These are phyloP conservation scores for Pittosporum tobira DNA, from an alignment of 129 eudicot species.

Conservation along the genomic window DNA sequence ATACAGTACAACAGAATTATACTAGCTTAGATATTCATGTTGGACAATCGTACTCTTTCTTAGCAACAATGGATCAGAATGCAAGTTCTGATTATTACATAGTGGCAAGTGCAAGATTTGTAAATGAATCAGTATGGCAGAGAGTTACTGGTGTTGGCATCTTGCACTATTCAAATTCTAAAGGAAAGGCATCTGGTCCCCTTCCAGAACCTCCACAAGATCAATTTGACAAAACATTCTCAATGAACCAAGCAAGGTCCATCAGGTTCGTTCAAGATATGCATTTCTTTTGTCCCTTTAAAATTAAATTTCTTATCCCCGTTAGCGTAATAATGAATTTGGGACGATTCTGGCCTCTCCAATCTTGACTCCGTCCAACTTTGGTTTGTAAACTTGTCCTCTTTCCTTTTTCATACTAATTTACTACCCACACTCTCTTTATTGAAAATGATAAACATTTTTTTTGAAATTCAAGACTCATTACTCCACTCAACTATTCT, in stretches of 20 bases:
- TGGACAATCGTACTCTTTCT: conserved; percentile 80
- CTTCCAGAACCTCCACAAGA: conserved; percentile 87
- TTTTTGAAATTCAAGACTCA: no score
- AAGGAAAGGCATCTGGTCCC: conserved; percentile 85
- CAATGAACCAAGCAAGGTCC: conserved; percentile 95
- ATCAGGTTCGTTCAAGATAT: conserved; percentile 46
- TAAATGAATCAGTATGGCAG: conserved; percentile 61
- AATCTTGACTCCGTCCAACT: not conserved
- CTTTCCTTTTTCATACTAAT: no score
- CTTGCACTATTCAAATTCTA: conserved; percentile 72
- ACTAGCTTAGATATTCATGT: conserved; percentile 86
- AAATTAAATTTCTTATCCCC: no score
- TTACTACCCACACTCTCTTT: no score
- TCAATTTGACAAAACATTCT: conserved; percentile 71
- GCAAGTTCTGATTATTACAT: conserved; percentile 88
- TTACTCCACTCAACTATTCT: no score
- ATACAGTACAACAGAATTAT: conserved; percentile 87
- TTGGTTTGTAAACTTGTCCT: not conserved
- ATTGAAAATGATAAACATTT: no score
- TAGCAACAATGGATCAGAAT: conserved; percentile 83
- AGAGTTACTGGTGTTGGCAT: conserved; percentile 82
- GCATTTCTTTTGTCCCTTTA: no score
- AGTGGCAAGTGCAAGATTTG: conserved; percentile 86
- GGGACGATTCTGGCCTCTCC: not conserved
- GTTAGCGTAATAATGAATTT: no score